phyloP scores from a whole-genome alignment of 2,329 filamentous ascomycete genomes.

The Rhexocercosporidium sp. region DNA sequence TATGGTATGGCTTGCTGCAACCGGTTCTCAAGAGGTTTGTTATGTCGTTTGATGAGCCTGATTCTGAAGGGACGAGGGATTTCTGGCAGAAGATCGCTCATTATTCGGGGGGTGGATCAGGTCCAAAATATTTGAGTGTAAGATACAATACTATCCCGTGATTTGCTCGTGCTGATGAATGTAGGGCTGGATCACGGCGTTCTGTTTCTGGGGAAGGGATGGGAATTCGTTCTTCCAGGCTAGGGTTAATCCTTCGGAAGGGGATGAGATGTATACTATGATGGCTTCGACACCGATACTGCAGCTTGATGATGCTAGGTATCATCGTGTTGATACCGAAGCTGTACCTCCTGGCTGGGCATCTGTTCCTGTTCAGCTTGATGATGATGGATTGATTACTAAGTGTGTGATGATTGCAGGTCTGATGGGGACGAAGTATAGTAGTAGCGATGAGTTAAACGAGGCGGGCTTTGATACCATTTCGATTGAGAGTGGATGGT shows the following conservation, averaged over 20 bases:
- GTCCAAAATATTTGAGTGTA: slow-evolving; percentile 26
- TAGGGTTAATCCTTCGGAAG: background rate
- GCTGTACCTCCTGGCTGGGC: slow-evolving; percentile 40
- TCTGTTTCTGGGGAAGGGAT: slow-evolving; percentile 43
- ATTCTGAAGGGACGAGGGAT: slow-evolving; percentile 33
- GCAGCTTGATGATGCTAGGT: slow-evolving; percentile 33
- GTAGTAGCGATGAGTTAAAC: slow-evolving; percentile 8
- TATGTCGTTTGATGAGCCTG: slow-evolving; percentile 40
- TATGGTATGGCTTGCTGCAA: slow-evolving; percentile 42
- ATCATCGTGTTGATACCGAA: slow-evolving; percentile 35
- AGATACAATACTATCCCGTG: background rate
- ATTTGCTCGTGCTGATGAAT: background rate
- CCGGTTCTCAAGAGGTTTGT: slow-evolving; percentile 46
- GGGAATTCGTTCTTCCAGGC: slow-evolving; percentile 28
- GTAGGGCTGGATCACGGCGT: slow-evolving; percentile 45
- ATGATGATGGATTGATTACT: slow-evolving; percentile 40
- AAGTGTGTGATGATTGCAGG: slow-evolving; percentile 42
- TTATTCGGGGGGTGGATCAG: slow-evolving; percentile 35
- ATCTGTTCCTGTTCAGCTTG: slow-evolving; percentile 43
- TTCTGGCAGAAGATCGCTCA: slow-evolving; percentile 45
- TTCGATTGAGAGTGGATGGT: slow-evolving; percentile 37
- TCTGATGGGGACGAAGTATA: slow-evolving; percentile 37
- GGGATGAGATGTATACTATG: background rate
- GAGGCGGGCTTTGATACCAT: slow-evolving; percentile 27
- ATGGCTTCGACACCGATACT: slow-evolving; percentile 12